Conservation (phyloP, 2,329 filamentous ascomycete species). For the Xylaria polymorpha region DNA sequence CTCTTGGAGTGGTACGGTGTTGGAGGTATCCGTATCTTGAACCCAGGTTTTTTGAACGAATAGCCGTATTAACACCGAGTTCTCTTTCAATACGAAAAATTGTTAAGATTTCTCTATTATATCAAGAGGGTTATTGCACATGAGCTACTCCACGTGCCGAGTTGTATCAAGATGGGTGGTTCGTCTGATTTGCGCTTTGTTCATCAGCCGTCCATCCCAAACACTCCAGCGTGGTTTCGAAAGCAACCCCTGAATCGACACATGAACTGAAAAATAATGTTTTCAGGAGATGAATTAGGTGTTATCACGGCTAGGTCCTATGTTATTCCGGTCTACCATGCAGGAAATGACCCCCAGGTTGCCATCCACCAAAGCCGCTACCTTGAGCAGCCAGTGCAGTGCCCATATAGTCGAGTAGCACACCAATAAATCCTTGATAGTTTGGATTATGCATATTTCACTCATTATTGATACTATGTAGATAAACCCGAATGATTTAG, state of each 20-base stretch:
- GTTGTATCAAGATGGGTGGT: constrained; percentile 20
- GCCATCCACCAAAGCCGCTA: not conserved
- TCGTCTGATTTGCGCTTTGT: constrained; percentile 30
- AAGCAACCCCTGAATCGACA: constrained; percentile 24
- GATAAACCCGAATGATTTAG: not conserved
- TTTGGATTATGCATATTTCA: not conserved
- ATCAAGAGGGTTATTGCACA: not conserved
- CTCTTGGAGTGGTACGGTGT: constrained; percentile 13
- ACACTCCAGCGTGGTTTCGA: constrained; percentile 31
- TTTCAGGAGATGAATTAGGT: not conserved
- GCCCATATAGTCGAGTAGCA: not conserved
- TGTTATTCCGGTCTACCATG: not conserved
- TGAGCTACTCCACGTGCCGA: constrained; percentile 29
- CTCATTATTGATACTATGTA: not conserved
- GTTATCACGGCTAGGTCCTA: not conserved
- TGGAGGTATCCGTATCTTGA: constrained; percentile 16
- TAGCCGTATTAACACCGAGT: constrained; percentile 1
- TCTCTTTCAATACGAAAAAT: not conserved
- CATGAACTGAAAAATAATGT: not conserved
- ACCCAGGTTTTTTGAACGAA: not conserved
- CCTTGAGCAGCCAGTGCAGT: not conserved
- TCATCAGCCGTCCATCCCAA: constrained; percentile 33
- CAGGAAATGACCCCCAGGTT: not conserved
- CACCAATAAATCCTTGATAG: not conserved
- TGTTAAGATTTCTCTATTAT: not conserved